Base-by-base conservation (phyloP, 2,329 filamentous ascomycete genomes). In the Herpotrichia juniperi region DNA sequence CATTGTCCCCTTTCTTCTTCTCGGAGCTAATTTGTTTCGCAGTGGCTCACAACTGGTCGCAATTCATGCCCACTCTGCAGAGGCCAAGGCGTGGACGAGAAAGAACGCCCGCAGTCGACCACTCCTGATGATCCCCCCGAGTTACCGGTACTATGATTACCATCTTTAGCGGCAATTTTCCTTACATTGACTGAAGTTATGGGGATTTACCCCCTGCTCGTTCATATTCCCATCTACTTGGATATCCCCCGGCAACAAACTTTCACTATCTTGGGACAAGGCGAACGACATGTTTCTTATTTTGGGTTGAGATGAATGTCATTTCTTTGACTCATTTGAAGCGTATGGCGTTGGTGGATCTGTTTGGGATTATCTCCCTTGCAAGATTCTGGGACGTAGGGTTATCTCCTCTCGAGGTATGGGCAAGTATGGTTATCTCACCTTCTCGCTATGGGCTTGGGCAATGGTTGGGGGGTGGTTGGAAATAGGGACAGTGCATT, bases 1-100 rank as follows among this genome's bases (percentile, higher is more conserved):
- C 19, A 16, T 12, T 3, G 22, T 16, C 26, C 32, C 11, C 19
- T 40, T 19, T 21, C 9, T 19, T 24, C 16, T 30, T 22, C 39
- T 48, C 21, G 25, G 26, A 44, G 46, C 56, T 67, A 47, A 64
- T 39, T 48, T 10, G 47, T 48, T 9, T 50, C 45, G 25, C 53
- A 88, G 84, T 89, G 86, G 86, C 76, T 89, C 42, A 88, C 85
- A 16, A 88, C 85, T 50, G 84, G 84, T 45, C 83, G 84, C 50
- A 87, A 87, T 64, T 86, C 83, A 3, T 87, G 84, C 63, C 84
- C 84, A 2, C 76, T 87, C 21, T 87, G 84, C 64, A 76, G 84
- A 63, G 82, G 82, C 31, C 79, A 83, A 65, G 83, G 83, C 28
- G 83, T 85, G 5, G 76, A 82, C 32, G 81, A 84, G 59, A 78